Base-by-base conservation (phyloP, 2,329 filamentous ascomycete species). In the Trichoderma breve region DNA sequence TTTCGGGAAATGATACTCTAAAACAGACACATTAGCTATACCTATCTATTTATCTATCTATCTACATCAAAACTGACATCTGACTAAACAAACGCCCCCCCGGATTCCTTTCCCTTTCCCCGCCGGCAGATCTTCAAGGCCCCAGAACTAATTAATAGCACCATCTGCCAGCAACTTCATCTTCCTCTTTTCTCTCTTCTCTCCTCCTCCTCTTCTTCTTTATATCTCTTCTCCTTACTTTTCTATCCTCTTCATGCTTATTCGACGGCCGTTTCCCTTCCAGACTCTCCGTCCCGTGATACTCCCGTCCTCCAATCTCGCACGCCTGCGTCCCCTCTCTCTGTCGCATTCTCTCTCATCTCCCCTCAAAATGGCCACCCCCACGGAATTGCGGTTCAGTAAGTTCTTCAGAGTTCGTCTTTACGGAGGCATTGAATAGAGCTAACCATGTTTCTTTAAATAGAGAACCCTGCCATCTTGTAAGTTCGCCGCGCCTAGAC, bases 391-490 rank as follows among this genome's bases (percentile, higher is more conserved):
- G 77, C 79, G 81, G 57, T 80, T 82, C 71, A 77, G 81, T 82
- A 75, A 76, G 81, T 76, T 18, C 14, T 15, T 4, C 6, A 30
- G 11, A 7, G 1, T n/a, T 26, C n/a, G 14, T 14, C 3, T 15
- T 3, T 1, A 18, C 0, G 2, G 6, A 43, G 4, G 1, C 24
- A 63, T 12, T 53, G n/a, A 36, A 12, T 1, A 15, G 63, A 66
- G 51, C 21, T 53, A 1, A 39, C 51, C 15, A 2, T 12, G 15
- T 14, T n/a, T 4, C 30, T 24, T 39, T 8, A 3, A 5, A 60
- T 61, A 87, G 86, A 84, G 73, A 84, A 84, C 74, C 84, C 86
- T 18, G 84, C 81, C 51, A 78, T 88, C 77, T 86, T 89, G 85
- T 87, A 76, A 78, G 84, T 83, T n/a, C 0, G 7, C 39, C 9